Evolutionary conservation across 23 red algal genomes (phyloP), one percentile per base, ranked within the genome.

Genomic region (Cyanidiococcus yangmingshanensis): DNA sequence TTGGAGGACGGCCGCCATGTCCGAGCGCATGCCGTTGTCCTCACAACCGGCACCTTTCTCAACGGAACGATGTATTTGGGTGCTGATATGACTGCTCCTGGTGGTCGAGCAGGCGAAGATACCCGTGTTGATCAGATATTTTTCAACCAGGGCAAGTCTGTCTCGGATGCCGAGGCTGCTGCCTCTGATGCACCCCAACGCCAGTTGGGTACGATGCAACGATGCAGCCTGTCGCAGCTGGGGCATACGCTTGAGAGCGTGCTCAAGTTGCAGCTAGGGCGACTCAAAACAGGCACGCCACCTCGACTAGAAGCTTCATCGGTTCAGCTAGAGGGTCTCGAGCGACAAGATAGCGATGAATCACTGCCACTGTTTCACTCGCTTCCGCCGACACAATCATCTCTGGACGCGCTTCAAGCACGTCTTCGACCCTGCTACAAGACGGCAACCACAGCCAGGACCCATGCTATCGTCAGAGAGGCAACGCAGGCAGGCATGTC

Each of bases 261-360:
- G 63, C 63, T 71, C n/a, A 12, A 71, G 63, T 71, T 71, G 63
- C 63, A 29, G 27, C 3, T 71, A 21, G 87, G 80, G 18, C 80
- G 87, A 27, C 82, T 90, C 79, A 84, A 85, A 35, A 90, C 87
- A 2, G 87, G 87, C 37, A 90, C 87, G 27, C 87, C 87, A 58
- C 87, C 87, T 32, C 37, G 87, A 41, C 54, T 90, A 37, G 67
- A 74, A 1, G 75, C 39, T 15, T 58, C 76, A 58, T 36, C 71
- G 36, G 82, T 90, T 27, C 54, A 84, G 59, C 78, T 90, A 36
- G 25, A 36, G 27, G 81, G 82, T 0, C 51, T 90, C 39, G 33
- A 76, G 40, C 58, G 74, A 35, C 76, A 79, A 38, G 25, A 57
- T 30, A 79, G 74, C 33, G 87, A 90, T n/a, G 29, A 71, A 29